These are phyloP conservation scores for Paracoccidioides brasiliensis DNA, from an alignment of 2,329 filamentous ascomycete genomes.

Conservation along the genomic window DNA sequence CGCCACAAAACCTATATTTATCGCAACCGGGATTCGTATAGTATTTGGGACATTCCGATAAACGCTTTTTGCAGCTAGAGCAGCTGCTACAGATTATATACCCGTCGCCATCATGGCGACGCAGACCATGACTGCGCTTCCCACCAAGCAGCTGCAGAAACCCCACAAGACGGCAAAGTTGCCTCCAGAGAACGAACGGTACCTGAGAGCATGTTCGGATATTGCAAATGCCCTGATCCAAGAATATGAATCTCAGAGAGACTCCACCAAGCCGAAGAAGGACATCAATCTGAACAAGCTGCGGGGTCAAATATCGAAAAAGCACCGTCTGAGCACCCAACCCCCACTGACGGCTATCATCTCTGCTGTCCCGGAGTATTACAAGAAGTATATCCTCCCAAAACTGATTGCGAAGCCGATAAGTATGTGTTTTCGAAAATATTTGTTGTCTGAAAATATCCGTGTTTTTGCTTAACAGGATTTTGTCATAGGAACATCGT, in stretches of 20 bases:
- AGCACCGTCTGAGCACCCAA: conserved; percentile 76
- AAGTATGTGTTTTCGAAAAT: conserved; percentile 37
- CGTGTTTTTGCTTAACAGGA: not conserved
- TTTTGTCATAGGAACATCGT: conserved; percentile 59
- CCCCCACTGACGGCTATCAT: conserved; percentile 95
- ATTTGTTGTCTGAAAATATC: not conserved
- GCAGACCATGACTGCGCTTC: conserved; percentile 45
- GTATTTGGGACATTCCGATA: not conserved
- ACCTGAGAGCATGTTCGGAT: conserved; percentile 85
- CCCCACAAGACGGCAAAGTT: conserved; percentile 58
- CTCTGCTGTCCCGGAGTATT: conserved; percentile 95
- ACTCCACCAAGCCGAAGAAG: conserved; percentile 58
- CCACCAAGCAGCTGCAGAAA: conserved; percentile 39
- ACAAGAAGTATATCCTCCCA: conserved; percentile 97
- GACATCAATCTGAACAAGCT: conserved; percentile 89
- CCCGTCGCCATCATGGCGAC: conserved; percentile 41
- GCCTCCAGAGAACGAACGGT: conserved; percentile 86
- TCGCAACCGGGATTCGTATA: not conserved
- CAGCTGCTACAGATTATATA: not conserved
- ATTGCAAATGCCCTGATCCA: conserved; percentile 89
- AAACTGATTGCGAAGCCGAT: conserved; percentile 97
- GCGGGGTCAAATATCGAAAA: conserved; percentile 77
- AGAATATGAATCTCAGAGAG: conserved; percentile 71
- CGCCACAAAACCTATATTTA: not conserved
- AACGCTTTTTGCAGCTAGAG: not conserved